A percentile compares a stretch with the other conserved stretches of the same genome.
Evolutionary conservation across 139 green algal species (phyloP).

Genomic region (Dunaliella sp.): DNA sequence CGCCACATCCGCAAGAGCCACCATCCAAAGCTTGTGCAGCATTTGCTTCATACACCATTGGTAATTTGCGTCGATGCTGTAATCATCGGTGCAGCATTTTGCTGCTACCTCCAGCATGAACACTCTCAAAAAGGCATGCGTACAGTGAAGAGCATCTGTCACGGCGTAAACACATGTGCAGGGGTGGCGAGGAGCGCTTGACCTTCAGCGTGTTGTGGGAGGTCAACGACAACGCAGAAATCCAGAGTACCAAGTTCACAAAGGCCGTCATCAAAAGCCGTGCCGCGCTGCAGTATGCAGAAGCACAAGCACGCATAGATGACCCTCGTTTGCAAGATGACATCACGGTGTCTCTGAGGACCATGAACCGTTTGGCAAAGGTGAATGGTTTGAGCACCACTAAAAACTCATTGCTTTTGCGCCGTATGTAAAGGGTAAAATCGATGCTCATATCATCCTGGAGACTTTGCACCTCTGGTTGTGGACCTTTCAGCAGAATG

Average conservation of each 20-base stretch:
- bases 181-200: slow-evolving; percentile 80
- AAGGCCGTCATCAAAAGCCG: slow-evolving; percentile 81
- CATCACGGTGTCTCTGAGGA: slow-evolving; percentile 65
- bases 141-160: too few relatives aligned
- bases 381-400: too few relatives aligned
- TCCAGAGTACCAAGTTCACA: slow-evolving; percentile 66
- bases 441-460: too few relatives aligned
- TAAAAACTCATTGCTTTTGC: too few relatives aligned
- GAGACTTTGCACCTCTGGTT: too few relatives aligned
- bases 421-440: too few relatives aligned
- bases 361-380: slow-evolving; percentile 72
- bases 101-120: too few relatives aligned
- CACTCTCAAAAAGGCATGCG: too few relatives aligned
- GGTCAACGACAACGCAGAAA: slow-evolving; percentile 68
- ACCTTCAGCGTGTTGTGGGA: slow-evolving; percentile 92
- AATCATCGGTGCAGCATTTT: not conserved
- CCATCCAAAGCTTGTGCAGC: too few relatives aligned
- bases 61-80: not conserved
- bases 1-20: too few relatives aligned
- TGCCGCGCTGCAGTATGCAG: slow-evolving; percentile 87
- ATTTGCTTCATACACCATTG: not conserved
- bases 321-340: slow-evolving; percentile 70
- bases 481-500: too few relatives aligned
- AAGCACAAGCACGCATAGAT: slow-evolving; percentile 92
- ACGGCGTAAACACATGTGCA: too few relatives aligned